Evolutionary conservation across 2,329 filamentous ascomycete genomes (phyloP), one percentile per base, ranked within the genome.

Genomic region (Sclerotinia minor): DNA sequence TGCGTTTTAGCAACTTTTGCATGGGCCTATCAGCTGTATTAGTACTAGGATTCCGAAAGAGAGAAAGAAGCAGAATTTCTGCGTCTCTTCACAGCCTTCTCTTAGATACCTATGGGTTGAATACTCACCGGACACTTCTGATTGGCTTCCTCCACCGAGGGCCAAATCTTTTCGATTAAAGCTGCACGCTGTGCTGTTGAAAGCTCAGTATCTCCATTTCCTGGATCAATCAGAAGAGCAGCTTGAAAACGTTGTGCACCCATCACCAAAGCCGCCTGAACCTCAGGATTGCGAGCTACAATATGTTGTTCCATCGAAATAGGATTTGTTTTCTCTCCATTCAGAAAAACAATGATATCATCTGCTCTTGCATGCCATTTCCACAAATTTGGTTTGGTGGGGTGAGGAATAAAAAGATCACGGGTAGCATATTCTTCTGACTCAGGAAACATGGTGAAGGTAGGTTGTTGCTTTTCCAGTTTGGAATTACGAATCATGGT

Each of bases 271-370:
- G 38, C 38, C 1, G 52, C 55, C 13, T 26, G 35, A 5, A 44
- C 24, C 24, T 44, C 55, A 7, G 24, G 17, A 24, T 65, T 47
- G 5, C 17, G 50, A n/a, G 52, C 17, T n/a, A 64, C 21, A 4
- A 65, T 29, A 15, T 65, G 41, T n/a, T 65, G 63, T 26, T 65
- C 52, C 63, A 65, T 57, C 1, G 50, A 57, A 24, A 79, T 70
- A 0, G 80, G 80, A 47, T 81, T 81, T 44, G 80, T 76, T 69
- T 82, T 82, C 64, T 81, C 80, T 2, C 81, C 80, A 54, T 79
- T 81, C 24, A 75, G 77, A 29, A 81, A 73, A 0, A 81, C 79
- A 44, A 82, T 78, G 24, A 80, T 75, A 71, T 82, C 80, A 58
- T 82, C 80, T 8, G 71, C 67, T 13, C 80, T 74, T 11, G 78